Evolutionary conservation across 257 asterid genomes (phyloP), one percentile per base, ranked within the genome.

Genomic region (Solanum ahanhuiri): DNA sequence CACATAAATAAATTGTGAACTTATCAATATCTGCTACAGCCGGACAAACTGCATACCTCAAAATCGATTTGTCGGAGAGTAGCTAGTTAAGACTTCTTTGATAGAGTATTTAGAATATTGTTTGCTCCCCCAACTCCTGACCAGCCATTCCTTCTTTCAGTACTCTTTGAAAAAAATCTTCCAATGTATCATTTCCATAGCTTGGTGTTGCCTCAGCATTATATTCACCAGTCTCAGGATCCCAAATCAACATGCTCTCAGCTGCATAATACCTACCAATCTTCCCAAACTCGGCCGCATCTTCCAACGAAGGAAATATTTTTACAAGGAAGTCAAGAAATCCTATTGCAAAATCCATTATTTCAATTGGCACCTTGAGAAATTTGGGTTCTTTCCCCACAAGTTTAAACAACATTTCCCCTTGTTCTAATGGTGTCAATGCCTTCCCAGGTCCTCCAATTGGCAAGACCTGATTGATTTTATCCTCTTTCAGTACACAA

Each of bases 231-330:
- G 90, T 92, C 87, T 94, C 94, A 1, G 92, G 91, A 90, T 97
- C 98, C 96, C 89, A 92, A 45, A 95, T 83, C 90, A 97, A 84
- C 98, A 97, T 94, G 77, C 98, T 94, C 89, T 97, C 98, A 1
- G 98, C 98, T 5, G 98, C 98, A 88, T 97, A 97, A 83, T 97
- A 97, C 94, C 99, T 91, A 10, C 98, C 99, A 23, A 97, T 97
- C 94, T 95, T 97, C 20, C 98, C 99, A 87, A 93, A 97, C 93
- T 97, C 99, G 6, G 98, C 98, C 0, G 89, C 95, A 86, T 97
- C 98, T 85, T 95, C 99, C 91, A 95, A 60, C 0, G 95, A 85
- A 84, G 99, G 98, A 64, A 95, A 93, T 12, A 93, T 85, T 89
- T 92, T 95, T n/a, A 91, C 99, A 33, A 95, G 92, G 34, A 91